Evolutionary conservation across 495 filamentous ascomycete species (phyloP).

Genomic region (Jackrogersella multiformis): DNA sequence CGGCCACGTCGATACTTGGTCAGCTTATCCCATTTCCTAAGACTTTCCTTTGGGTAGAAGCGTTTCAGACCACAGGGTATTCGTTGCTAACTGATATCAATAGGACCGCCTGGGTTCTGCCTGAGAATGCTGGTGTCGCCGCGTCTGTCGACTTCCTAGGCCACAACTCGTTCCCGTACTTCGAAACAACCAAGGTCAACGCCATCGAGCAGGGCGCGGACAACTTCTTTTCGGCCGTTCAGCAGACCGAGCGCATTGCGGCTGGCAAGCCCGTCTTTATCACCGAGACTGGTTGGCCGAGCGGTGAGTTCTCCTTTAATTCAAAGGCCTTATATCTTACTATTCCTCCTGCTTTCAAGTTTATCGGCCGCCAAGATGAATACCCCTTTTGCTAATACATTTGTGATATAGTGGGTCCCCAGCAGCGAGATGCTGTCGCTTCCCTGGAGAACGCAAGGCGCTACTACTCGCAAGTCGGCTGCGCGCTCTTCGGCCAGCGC

Average conservation of each 20-base stretch:
- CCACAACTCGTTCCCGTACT: conserved; percentile 73
- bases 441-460: conserved; percentile 68
- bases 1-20: conserved; percentile 86
- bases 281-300: conserved; percentile 85
- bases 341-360: neutral
- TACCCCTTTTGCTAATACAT: neutral
- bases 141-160: conserved; percentile 72
- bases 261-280: conserved; percentile 75
- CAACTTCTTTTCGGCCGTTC: conserved; percentile 66
- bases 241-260: conserved; percentile 64
- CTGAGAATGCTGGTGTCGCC: conserved; percentile 70
- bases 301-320: conserved; percentile 55
- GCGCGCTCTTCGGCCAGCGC: conserved; percentile 67
- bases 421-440: conserved; percentile 66
- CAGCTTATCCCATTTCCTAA: conserved; percentile 5
- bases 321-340: neutral
- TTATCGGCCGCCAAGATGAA: neutral
- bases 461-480: conserved; percentile 77
- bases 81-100: too few species aligned
- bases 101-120: conserved; percentile 80
- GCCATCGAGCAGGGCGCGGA: conserved; percentile 64
- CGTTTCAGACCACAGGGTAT: too few species aligned
- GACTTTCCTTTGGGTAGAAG: neutral
- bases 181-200: conserved; percentile 71
- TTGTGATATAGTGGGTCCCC: conserved; percentile 52